Percentiles rank a stretch among this genome's conserved stretches.
These are phyloP conservation scores for Cicer pinnatifidum DNA, from an alignment of 306 rosid species.

Conservation along the genomic window DNA sequence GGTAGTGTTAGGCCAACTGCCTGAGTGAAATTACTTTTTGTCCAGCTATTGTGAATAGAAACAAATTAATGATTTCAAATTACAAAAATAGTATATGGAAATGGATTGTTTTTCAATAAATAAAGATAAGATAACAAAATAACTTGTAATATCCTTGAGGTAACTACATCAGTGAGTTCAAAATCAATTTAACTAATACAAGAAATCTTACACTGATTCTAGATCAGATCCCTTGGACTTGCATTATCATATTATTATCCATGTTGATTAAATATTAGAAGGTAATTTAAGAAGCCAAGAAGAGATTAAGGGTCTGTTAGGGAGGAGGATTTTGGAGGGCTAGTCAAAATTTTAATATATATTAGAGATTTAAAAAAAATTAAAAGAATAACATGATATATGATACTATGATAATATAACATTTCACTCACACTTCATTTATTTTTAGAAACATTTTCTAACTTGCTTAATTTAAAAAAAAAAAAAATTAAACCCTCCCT, in stretches of 20 bases:
- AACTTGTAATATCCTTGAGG: not conserved
- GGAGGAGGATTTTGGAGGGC: no score
- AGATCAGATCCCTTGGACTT: not conserved
- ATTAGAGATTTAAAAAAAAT: no score
- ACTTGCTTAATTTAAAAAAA: no score
- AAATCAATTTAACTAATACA: not conserved
- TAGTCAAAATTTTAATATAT: no score
- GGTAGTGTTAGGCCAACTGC: not conserved
- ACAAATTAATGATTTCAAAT: conserved; percentile 7
- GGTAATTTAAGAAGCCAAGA: conserved; percentile 17
- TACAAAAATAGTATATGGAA: not conserved
- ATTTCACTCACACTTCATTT: no score
- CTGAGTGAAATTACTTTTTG: not conserved
- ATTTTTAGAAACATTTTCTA: no score
- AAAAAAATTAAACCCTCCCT: no score
- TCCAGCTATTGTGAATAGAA: not conserved
- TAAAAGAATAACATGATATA: no score
- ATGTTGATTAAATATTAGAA: not conserved
- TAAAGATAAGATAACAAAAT: not conserved
- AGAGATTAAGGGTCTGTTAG: not conserved
- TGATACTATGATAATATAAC: no score
- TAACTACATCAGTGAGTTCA: conserved; percentile 6
- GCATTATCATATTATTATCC: not conserved
- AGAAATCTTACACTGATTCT: not conserved
- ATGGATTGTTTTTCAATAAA: not conserved